These are phyloP conservation scores for Hymenoscyphus occultus DNA, from an alignment of 2,329 filamentous ascomycete species.

Conservation along the genomic window DNA sequence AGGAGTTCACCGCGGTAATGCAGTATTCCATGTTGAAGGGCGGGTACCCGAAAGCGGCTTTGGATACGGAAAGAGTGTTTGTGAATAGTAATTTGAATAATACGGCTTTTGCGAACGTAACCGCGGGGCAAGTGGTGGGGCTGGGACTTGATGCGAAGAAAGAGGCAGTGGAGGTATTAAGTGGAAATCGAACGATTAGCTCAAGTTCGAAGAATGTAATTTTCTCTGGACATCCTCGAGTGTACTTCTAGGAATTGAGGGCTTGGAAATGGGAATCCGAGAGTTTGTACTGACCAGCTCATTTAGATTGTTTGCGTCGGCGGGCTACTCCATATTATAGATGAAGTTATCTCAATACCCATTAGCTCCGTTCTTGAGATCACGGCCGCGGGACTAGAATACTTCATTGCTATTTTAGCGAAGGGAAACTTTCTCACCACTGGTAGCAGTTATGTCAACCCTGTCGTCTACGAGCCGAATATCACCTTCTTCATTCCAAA, in stretches of 20 bases:
- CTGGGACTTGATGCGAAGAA: slow-evolving; percentile 15
- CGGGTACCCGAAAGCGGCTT: slow-evolving; percentile 18
- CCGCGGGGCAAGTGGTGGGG: slow-evolving; percentile 24
- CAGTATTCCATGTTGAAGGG: slow-evolving; percentile 27
- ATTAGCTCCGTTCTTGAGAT: slow-evolving; percentile 14
- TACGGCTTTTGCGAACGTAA: slow-evolving; percentile 25
- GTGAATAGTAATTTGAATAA: slow-evolving; percentile 19
- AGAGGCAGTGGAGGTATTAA: slow-evolving; percentile 13
- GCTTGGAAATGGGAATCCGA: neutral
- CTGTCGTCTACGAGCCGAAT: slow-evolving; percentile 19
- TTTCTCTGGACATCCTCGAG: neutral
- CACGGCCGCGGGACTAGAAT: slow-evolving; percentile 16
- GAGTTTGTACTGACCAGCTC: neutral
- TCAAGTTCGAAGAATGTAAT: neutral
- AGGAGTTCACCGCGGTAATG: slow-evolving; percentile 20
- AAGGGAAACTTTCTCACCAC: slow-evolving; percentile 13
- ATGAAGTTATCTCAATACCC: slow-evolving; percentile 48
- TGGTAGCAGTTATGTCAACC: slow-evolving; percentile 19
- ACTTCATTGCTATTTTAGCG: slow-evolving; percentile 24
- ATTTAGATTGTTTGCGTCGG: slow-evolving; percentile 51
- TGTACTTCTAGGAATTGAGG: neutral
- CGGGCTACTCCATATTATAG: slow-evolving; percentile 53
- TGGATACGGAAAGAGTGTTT: slow-evolving; percentile 22
- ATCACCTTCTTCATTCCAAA: slow-evolving; percentile 30
- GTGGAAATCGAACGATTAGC: slow-evolving; percentile 35